Percentiles rank a stretch among this genome's conserved stretches.
phyloP scores from a whole-genome alignment of 1,139 yeast genomes.

The Taphrina flavorubra region DNA sequence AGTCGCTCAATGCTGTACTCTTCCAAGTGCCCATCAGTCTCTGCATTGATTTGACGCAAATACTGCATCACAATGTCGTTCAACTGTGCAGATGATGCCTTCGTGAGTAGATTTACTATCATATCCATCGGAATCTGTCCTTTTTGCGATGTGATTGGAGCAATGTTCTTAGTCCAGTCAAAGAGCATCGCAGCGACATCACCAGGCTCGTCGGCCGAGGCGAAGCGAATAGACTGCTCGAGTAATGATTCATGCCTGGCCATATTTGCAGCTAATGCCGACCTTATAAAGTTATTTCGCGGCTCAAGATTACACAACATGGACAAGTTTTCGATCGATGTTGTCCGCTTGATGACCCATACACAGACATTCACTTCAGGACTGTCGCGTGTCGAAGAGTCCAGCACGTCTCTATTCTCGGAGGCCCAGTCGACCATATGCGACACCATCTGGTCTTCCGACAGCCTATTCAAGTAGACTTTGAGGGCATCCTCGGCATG shows the following conservation, averaged over 20 bases:
- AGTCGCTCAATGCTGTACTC: background rate
- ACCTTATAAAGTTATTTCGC: background rate
- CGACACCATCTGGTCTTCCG: slow-evolving; percentile 1
- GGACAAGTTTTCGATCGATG: background rate
- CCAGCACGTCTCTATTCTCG: background rate
- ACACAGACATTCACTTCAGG: background rate
- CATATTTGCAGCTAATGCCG: background rate
- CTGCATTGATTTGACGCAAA: background rate
- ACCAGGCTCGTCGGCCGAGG: background rate
- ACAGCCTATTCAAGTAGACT: background rate
- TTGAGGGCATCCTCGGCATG: slow-evolving; percentile 17
- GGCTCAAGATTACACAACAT: background rate
- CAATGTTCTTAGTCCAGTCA: background rate
- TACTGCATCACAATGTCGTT: background rate
- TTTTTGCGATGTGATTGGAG: background rate
- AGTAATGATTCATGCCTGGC: background rate
- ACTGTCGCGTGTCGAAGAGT: background rate
- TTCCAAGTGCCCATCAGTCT: background rate
- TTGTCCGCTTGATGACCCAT: background rate
- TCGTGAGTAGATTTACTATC: background rate
- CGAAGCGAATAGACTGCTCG: background rate
- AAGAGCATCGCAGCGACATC: background rate
- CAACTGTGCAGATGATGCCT: background rate
- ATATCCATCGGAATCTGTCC: background rate
- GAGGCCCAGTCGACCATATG: background rate